These are phyloP conservation scores for Phytophthora crassamura DNA, from an alignment of 352 stramenopile genomes.

Conservation along the genomic window DNA sequence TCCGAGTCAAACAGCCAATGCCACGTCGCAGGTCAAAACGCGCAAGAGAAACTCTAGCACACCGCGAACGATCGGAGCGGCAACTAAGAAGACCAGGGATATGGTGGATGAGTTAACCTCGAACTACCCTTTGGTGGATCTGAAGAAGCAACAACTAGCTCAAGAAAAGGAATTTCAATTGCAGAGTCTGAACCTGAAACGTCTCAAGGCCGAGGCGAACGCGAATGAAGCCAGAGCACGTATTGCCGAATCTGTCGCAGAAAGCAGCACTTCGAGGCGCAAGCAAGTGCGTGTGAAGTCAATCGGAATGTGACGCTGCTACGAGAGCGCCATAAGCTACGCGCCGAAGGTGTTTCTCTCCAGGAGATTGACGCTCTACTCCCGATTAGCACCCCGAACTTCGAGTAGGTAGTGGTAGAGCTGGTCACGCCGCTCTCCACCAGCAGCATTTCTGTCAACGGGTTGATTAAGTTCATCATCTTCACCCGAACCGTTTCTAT, in stretches of 20 bases:
- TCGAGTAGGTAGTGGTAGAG: slow-evolving; percentile 24
- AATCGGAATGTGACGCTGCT: slow-evolving; percentile 6
- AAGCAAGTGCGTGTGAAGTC: neutral
- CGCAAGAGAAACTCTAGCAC: neutral
- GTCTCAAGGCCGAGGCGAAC: neutral
- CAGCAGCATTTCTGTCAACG: neutral
- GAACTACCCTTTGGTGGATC: neutral
- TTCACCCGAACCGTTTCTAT: slow-evolving; percentile 1
- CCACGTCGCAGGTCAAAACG: too few relatives aligned
- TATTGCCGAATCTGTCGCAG: slow-evolving; percentile 1
- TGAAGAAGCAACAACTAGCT: slow-evolving; percentile 9
- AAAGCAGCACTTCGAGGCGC: neutral
- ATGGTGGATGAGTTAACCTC: neutral
- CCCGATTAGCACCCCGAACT: slow-evolving; percentile 1
- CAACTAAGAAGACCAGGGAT: slow-evolving; percentile 3
- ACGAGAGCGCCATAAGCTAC: slow-evolving; percentile 15
- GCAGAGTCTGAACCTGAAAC: slow-evolving; percentile 1
- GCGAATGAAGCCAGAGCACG: neutral
- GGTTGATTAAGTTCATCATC: slow-evolving; percentile 21
- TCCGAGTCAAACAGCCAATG: neutral
- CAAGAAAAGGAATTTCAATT: slow-evolving; percentile 15
- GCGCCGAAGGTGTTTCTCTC: slow-evolving; percentile 3
- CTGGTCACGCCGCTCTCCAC: slow-evolving; percentile 11
- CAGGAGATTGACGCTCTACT: slow-evolving; percentile 4
- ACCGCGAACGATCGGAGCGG: slow-evolving; percentile 1